Evolutionary conservation across 495 filamentous ascomycete species (phyloP).

Genomic region (Pyronema domesticum): DNA sequence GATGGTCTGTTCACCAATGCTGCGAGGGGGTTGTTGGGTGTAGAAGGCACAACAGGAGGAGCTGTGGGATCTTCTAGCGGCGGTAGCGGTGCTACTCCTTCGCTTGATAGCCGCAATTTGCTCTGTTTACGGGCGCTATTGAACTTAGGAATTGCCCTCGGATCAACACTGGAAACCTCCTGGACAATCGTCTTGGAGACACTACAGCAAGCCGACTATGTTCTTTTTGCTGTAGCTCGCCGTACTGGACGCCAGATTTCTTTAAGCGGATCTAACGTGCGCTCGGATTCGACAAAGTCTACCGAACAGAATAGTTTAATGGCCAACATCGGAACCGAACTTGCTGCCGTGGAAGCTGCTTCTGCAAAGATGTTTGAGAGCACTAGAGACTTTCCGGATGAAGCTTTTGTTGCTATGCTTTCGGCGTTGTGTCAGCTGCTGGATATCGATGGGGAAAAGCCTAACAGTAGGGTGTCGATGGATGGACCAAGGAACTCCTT

Average conservation of each 20-base stretch:
- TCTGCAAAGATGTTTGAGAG: slow-evolving; percentile 75
- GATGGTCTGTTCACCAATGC: slow-evolving; percentile 46
- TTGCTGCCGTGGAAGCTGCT: slow-evolving; percentile 76
- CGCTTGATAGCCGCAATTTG: slow-evolving; percentile 72
- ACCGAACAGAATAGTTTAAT: slow-evolving; percentile 26
- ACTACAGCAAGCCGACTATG: slow-evolving; percentile 72
- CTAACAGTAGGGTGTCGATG: slow-evolving; percentile 14
- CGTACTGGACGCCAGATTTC: slow-evolving; percentile 18
- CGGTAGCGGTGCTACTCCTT: slow-evolving; percentile 26
- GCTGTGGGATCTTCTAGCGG: slow-evolving; percentile 33
- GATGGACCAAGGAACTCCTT: slow-evolving; percentile 18
- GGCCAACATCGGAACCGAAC: slow-evolving; percentile 54
- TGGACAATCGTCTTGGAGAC: slow-evolving; percentile 87
- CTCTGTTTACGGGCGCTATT: slow-evolving; percentile 76
- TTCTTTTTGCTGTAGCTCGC: slow-evolving; percentile 41
- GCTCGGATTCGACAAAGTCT: slow-evolving; percentile 23
- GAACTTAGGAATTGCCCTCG: slow-evolving; percentile 86
- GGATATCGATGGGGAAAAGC: slow-evolving; percentile 28
- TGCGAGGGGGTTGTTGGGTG: slow-evolving; percentile 41
- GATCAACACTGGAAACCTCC: slow-evolving; percentile 63
- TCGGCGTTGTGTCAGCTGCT: slow-evolving; percentile 52
- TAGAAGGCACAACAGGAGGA: slow-evolving; percentile 42
- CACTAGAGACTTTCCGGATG: slow-evolving; percentile 68
- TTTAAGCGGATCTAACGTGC: slow-evolving; percentile 24
- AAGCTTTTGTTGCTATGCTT: slow-evolving; percentile 61